phyloP scores from a whole-genome alignment of 164 flowering plant species.

The Santalum album region DNA sequence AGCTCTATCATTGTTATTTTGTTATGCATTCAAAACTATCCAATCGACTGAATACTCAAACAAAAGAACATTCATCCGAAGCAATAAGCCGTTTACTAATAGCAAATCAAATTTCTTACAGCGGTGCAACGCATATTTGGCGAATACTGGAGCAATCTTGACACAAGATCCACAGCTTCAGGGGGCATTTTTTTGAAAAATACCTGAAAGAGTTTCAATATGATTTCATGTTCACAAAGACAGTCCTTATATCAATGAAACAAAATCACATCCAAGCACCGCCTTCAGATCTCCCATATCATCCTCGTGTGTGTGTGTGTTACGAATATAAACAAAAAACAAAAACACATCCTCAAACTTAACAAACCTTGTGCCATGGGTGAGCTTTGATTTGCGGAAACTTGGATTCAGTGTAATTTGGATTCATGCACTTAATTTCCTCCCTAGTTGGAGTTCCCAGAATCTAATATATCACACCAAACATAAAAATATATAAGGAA shows the following conservation, averaged over 20 bases:
- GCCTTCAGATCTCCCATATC: too few relatives aligned
- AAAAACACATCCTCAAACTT: too few relatives aligned
- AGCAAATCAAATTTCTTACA: conserved; percentile 47
- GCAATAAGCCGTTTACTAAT: too few relatives aligned
- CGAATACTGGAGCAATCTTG: conserved; percentile 66
- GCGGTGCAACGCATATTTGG: conserved; percentile 66
- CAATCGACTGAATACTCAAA: too few relatives aligned
- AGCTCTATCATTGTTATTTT: too few relatives aligned
- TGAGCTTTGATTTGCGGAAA: conserved; percentile 86
- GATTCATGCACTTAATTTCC: conserved; percentile 93
- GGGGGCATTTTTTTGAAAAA: conserved; percentile 77
- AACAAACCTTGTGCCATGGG: conserved; percentile 82
- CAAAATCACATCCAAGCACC: too few relatives aligned
- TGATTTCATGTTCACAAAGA: too few relatives aligned
- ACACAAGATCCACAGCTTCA: conserved; percentile 72
- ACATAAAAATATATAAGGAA: conserved; percentile 7
- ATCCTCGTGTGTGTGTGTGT: too few relatives aligned
- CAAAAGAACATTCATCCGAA: too few relatives aligned
- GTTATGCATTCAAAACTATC: too few relatives aligned
- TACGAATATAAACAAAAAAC: too few relatives aligned
- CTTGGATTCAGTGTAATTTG: conserved; percentile 76
- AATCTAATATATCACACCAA: conserved; percentile 39
- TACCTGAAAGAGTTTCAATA: conserved; percentile 41
- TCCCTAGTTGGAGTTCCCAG: conserved; percentile 90
- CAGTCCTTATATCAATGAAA: too few relatives aligned